These are phyloP conservation scores for Arxiozyma slooffiae DNA, from an alignment of 1,139 yeast species.

Conservation along the genomic window DNA sequence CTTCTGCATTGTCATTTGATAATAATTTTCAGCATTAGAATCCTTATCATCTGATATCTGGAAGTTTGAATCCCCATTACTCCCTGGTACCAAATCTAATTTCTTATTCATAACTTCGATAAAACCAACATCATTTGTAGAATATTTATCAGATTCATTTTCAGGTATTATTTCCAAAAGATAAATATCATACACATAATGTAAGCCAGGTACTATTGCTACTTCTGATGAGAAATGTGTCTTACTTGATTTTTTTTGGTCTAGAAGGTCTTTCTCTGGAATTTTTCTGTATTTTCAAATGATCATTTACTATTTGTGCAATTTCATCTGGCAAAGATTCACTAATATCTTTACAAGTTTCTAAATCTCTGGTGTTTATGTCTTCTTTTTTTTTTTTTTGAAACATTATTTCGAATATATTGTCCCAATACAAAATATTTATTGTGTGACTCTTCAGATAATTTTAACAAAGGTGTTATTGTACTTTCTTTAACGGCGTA, in stretches of 20 bases:
- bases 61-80: conserved; percentile 36
- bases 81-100: conserved; percentile 45
- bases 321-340: conserved; percentile 45
- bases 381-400: conserved; percentile 4
- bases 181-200: conserved; percentile 87
- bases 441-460: conserved; percentile 18
- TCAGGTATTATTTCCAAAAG: conserved; percentile 44
- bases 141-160: conserved; percentile 35
- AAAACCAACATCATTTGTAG: conserved; percentile 48
- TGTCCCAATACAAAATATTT: conserved; percentile 27
- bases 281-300: conserved; percentile 34
- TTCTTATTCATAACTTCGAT: conserved; percentile 58
- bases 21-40: conserved; percentile 83
- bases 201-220: conserved; percentile 37
- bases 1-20: conserved; percentile 93
- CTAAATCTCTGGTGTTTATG: neutral
- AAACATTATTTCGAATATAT: conserved; percentile 12
- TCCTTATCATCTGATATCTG: conserved; percentile 54
- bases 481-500: conserved; percentile 14
- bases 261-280: conserved; percentile 7
- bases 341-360: neutral
- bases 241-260: conserved; percentile 22
- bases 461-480: conserved; percentile 23
- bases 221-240: conserved; percentile 19
- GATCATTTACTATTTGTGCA: conserved; percentile 56